Conservation (phyloP, 345 rosid species). For the Arabidopsis arenosa region DNA sequence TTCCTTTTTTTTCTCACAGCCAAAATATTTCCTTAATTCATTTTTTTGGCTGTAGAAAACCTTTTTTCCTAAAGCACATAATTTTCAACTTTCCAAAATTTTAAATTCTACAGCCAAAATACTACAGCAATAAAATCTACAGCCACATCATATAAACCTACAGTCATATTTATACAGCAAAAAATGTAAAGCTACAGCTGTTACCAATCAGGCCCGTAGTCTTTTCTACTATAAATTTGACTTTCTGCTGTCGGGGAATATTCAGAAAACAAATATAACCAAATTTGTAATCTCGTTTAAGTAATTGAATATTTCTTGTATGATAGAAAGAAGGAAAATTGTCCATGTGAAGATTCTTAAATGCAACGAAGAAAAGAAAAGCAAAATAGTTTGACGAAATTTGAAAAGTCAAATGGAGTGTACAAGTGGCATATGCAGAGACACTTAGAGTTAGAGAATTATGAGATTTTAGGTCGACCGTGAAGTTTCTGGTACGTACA, state of each 20-base stretch:
- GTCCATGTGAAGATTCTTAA: slow-evolving; percentile 17
- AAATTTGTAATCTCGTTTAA: background rate
- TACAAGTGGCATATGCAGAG: slow-evolving; percentile 24
- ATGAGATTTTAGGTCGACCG: slow-evolving; percentile 19
- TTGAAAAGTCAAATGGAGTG: slow-evolving; percentile 26
- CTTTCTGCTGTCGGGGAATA: background rate
- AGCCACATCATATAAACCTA: too few species aligned
- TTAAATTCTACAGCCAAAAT: too few species aligned
- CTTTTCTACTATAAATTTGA: background rate
- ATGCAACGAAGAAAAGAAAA: slow-evolving; percentile 2
- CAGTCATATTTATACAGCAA: too few species aligned
- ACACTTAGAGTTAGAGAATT: background rate
- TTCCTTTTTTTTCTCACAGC: too few species aligned
- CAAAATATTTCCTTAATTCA: too few species aligned
- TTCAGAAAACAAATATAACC: background rate
- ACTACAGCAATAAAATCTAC: too few species aligned
- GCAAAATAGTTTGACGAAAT: background rate
- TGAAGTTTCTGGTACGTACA: slow-evolving; percentile 15
- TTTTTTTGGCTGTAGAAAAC: too few species aligned
- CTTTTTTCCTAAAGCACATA: too few species aligned
- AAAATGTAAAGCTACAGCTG: too few species aligned
- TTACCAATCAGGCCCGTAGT: too few species aligned
- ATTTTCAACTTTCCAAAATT: too few species aligned
- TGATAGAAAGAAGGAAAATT: background rate
- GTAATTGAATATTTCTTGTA: background rate